Percentiles rank a stretch among this genome's conserved stretches.
phyloP scores from a whole-genome alignment of 179 eudicot genomes.

The Drosera spatulata region DNA sequence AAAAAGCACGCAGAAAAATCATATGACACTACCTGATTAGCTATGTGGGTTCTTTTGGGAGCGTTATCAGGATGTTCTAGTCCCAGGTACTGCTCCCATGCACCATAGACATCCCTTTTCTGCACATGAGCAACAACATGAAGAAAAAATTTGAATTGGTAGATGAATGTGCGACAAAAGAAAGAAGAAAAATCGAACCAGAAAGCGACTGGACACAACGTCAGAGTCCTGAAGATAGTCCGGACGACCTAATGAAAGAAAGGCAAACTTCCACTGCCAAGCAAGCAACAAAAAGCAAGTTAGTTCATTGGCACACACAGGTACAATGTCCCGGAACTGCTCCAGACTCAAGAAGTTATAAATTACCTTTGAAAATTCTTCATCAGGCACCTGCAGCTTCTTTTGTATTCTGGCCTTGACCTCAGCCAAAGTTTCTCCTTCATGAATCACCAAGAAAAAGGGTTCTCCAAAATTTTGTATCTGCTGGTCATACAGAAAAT shows the following conservation, averaged over 20 bases:
- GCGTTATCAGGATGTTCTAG: slow-evolving; percentile 48
- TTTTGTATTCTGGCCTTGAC: slow-evolving; percentile 43
- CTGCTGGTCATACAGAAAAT: slow-evolving; percentile 15
- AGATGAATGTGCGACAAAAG: background rate
- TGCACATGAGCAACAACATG: slow-evolving; percentile 7
- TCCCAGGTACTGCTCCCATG: slow-evolving; percentile 65
- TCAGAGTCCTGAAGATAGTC: slow-evolving; percentile 54
- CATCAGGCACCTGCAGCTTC: slow-evolving; percentile 50
- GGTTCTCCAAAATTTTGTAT: slow-evolving; percentile 57
- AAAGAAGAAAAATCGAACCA: slow-evolving; percentile 17
- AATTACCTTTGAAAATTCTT: slow-evolving; percentile 49
- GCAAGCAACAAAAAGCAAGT: background rate
- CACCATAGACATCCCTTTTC: slow-evolving; percentile 55
- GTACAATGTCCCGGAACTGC: background rate
- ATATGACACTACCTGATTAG: slow-evolving; percentile 24
- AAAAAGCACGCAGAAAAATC: background rate
- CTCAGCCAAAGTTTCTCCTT: slow-evolving; percentile 51
- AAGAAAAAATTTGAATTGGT: background rate
- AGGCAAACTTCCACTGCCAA: slow-evolving; percentile 58
- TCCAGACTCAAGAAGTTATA: background rate
- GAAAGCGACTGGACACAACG: slow-evolving; percentile 37
- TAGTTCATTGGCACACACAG: no score
- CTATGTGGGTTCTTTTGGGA: slow-evolving; percentile 34
- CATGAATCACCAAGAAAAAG: slow-evolving; percentile 48
- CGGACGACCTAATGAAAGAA: slow-evolving; percentile 42